Evolutionary conservation across 257 asterid genomes (phyloP), one percentile per base, ranked within the genome.

Genomic region (Solanum verrucosum): DNA sequence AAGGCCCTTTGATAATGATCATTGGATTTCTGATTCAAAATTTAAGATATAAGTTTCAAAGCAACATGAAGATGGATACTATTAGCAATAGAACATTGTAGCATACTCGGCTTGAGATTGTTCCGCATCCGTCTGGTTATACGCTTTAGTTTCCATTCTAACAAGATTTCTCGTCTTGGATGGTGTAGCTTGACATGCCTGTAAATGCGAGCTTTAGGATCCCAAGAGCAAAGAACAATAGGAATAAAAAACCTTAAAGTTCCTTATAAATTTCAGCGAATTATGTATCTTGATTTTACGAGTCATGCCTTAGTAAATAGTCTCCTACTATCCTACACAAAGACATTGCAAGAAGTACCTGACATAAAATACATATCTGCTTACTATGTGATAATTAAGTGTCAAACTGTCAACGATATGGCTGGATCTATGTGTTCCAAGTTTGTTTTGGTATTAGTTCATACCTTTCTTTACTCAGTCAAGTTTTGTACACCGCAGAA

Each of bases 1-100:
- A 97, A 4, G 99, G 98, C 16, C 99, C 99, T 91, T 93, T 97
- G 42, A 95, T 91, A 52, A 93, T n/a, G 25, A 96, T 93, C 59
- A 77, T 31, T 15, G 98, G 98, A 67, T 94, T 95, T 90, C 98
- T 95, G 92, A 23, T 20, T 29, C 88, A 46, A 84, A 27, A 87
- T 34, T 52, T 46, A 42, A 13, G 25, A 9, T 21, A 83, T 88
- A 73, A 90, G 87, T 84, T 84, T 27, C 44, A 23, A 33, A 23
- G 65, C 29, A 16, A 68, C 67, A 60, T 23, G 56, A 40, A 23
- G 88, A 7, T 4, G 21, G 71, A 15, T 40, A 44, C 25, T 33
- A 33, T 42, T 46, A 52, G n/a, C 83, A 29, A 63, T 8, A 9
- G 40, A 20, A 14, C 67, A 37, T 9, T 31, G 67, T 68, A 82